Evolutionary conservation across 2,329 filamentous ascomycete species (phyloP).

Genomic region (Hypoxylon sp.): DNA sequence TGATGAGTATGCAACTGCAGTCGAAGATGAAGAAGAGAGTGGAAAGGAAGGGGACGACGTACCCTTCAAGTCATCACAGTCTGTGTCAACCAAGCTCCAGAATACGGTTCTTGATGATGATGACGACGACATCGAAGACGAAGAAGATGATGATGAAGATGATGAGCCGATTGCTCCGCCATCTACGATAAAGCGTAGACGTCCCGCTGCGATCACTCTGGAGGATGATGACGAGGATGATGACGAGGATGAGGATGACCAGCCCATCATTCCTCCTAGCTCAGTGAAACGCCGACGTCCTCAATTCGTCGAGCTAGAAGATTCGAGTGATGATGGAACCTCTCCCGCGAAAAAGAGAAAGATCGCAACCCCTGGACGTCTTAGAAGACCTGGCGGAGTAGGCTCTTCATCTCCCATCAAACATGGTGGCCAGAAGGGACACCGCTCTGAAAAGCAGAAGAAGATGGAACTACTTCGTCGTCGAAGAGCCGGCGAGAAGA

Average conservation of each 20-base stretch:
- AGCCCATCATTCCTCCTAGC: slow-evolving; percentile 18
- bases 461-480: slow-evolving; percentile 51
- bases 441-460: slow-evolving; percentile 52
- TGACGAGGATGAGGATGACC: slow-evolving; percentile 30
- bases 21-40: slow-evolving; percentile 33
- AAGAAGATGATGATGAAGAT: slow-evolving; percentile 37
- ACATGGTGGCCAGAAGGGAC: slow-evolving; percentile 33
- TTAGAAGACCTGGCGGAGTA: slow-evolving; percentile 9
- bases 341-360: slow-evolving; percentile 46
- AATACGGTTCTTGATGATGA: slow-evolving; percentile 40
- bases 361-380: slow-evolving; percentile 27
- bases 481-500: slow-evolving; percentile 51
- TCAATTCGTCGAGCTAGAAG: slow-evolving; percentile 35
- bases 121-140: slow-evolving; percentile 39
- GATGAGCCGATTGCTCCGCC: slow-evolving; percentile 22
- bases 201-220: slow-evolving; percentile 18
- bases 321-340: slow-evolving; percentile 36
- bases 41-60: slow-evolving; percentile 37
- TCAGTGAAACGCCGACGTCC: slow-evolving; percentile 32
- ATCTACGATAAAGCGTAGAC: slow-evolving; percentile 35
- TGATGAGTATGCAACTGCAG: slow-evolving; percentile 41
- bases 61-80: slow-evolving; percentile 43
- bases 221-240: slow-evolving; percentile 41
- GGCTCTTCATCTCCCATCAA: slow-evolving; percentile 36
- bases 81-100: slow-evolving; percentile 43